Percentiles rank a stretch among this genome's conserved stretches.
Evolutionary conservation across 2,329 filamentous ascomycete species (phyloP).

Genomic region (Pyrenophora graminea): DNA sequence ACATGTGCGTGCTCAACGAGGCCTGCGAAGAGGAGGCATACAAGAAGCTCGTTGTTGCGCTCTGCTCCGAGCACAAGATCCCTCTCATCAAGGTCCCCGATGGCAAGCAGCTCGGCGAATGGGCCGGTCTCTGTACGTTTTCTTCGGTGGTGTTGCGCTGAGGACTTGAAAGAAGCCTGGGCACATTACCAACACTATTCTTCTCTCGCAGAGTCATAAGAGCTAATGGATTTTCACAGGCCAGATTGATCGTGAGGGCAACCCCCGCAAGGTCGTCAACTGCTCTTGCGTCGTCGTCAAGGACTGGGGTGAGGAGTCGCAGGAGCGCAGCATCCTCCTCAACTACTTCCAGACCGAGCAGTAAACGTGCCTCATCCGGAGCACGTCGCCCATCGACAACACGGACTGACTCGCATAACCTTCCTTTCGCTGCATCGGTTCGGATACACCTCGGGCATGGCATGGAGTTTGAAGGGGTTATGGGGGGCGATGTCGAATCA

Average conservation of each 20-base stretch:
- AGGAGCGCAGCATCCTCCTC: slow-evolving; percentile 97
- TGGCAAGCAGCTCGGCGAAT: slow-evolving; percentile 99
- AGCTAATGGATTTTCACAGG: slow-evolving; percentile 57
- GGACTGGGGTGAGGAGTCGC: slow-evolving; percentile 99
- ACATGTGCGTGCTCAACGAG: slow-evolving; percentile 99
- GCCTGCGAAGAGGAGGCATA: slow-evolving; percentile 99
- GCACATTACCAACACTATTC: not conserved
- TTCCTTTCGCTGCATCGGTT: slow-evolving; percentile 23
- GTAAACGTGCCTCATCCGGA: slow-evolving; percentile 42
- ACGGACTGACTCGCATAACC: slow-evolving; percentile 14
- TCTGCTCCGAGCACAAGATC: slow-evolving; percentile 99
- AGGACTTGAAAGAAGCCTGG: not conserved
- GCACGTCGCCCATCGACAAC: slow-evolving; percentile 8
- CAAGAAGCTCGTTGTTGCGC: slow-evolving; percentile 99
- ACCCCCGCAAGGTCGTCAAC: slow-evolving; percentile 99
- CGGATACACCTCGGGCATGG: slow-evolving; percentile 16
- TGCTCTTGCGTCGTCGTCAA: slow-evolving; percentile 99
- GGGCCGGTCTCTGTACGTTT: slow-evolving; percentile 97
- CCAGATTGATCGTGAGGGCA: slow-evolving; percentile 98
- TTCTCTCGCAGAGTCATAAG: not conserved
- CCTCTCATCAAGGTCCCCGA: slow-evolving; percentile 99
- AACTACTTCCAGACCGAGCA: slow-evolving; percentile 98
- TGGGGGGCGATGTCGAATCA: slow-evolving; percentile 2
- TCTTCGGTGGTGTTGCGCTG: slow-evolving; percentile 5
- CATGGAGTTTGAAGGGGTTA: slow-evolving; percentile 15